A percentile compares a stretch with the other conserved stretches of the same genome.
These are phyloP conservation scores for Golubevia pallescens DNA, from an alignment of 1,284 basidiomycete species.

Conservation along the genomic window DNA sequence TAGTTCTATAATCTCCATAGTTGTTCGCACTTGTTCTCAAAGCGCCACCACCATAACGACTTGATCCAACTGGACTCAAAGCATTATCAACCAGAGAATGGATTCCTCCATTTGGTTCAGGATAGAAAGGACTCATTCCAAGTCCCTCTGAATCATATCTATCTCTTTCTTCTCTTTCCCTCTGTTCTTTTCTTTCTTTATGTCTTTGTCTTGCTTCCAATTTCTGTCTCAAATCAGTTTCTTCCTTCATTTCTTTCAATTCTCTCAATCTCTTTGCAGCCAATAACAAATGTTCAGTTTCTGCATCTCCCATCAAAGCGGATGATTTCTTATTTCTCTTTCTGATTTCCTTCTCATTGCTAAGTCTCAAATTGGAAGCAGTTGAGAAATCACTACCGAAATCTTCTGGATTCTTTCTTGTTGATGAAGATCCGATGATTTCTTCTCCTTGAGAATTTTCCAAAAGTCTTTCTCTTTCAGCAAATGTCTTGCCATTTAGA, in stretches of 20 bases:
- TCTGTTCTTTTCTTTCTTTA: no score
- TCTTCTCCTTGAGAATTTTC: no score
- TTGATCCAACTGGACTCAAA: background rate
- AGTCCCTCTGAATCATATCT: background rate
- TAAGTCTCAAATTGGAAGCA: no score
- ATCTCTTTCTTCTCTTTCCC: background rate
- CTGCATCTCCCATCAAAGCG: constrained; percentile 65
- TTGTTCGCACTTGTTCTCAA: background rate
- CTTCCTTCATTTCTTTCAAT: no score
- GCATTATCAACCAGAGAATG: background rate
- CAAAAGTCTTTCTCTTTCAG: no score
- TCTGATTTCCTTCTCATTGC: no score
- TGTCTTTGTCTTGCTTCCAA: no score
- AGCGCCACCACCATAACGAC: background rate
- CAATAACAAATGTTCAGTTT: constrained; percentile 65
- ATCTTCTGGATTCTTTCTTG: no score
- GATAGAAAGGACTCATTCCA: background rate
- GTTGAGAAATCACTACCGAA: no score
- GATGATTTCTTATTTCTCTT: constrained; percentile 14
- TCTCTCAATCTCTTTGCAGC: constrained; percentile 48
- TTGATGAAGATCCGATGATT: no score
- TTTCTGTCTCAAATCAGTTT: no score
- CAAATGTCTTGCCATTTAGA: background rate
- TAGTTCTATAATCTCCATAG: background rate
- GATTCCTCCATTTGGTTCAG: background rate